Conservation (phyloP, 2,329 filamentous ascomycete genomes). For the Fusarium duplospermum region DNA sequence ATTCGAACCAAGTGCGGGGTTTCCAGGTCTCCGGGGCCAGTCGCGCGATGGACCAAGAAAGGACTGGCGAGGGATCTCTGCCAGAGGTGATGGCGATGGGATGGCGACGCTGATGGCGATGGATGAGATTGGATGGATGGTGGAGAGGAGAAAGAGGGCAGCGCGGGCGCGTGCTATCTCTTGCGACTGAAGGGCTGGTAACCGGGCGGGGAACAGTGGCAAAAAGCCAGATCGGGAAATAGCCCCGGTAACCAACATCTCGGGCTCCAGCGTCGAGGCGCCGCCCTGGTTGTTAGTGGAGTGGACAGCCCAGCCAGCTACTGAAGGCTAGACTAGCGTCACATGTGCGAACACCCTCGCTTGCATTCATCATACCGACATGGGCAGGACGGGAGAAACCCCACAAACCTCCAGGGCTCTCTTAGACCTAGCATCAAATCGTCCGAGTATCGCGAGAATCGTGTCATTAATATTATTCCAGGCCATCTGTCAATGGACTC, state of each 20-base stretch:
- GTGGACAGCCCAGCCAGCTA: background rate
- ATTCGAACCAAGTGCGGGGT: slow-evolving; percentile 20
- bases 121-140: slow-evolving; percentile 34
- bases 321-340: slow-evolving; percentile 23
- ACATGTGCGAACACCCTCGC: slow-evolving; percentile 36
- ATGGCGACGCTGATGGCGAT: slow-evolving; percentile 32
- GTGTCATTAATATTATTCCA: slow-evolving; percentile 31
- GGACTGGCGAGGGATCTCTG: slow-evolving; percentile 28
- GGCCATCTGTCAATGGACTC: slow-evolving; percentile 1
- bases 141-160: slow-evolving; percentile 41
- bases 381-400: slow-evolving; percentile 10
- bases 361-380: slow-evolving; percentile 27
- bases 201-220: slow-evolving; percentile 43
- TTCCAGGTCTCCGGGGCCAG: slow-evolving; percentile 42
- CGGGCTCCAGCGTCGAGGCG: slow-evolving; percentile 12
- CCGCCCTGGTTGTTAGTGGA: slow-evolving; percentile 1
- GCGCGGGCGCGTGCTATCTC: slow-evolving; percentile 32
- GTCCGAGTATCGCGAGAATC: background rate
- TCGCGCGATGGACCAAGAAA: slow-evolving; percentile 39
- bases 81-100: slow-evolving; percentile 22
- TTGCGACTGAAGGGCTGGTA: slow-evolving; percentile 46
- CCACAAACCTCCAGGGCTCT: slow-evolving; percentile 1
- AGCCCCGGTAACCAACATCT: slow-evolving; percentile 27
- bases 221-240: slow-evolving; percentile 44
- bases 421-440: background rate